Conservation (phyloP, 2,329 filamentous ascomycete genomes). For the Pseudohalonectria lignicola region DNA sequence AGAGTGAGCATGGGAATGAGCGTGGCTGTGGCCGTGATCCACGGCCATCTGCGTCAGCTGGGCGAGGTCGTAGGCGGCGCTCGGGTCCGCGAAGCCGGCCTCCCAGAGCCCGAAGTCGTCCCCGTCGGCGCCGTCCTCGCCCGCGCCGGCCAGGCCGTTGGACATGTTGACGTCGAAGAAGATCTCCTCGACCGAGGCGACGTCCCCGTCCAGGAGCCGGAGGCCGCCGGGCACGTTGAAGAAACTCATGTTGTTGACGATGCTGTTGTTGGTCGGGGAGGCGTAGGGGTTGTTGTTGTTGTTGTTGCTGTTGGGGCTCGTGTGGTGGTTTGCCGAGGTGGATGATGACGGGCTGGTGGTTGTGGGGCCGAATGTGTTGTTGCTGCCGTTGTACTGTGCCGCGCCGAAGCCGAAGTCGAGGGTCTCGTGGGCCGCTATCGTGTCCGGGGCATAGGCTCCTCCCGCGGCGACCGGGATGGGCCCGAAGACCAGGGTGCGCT, state of each 20-base stretch:
- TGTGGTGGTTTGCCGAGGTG: too few relatives aligned
- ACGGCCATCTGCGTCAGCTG: slow-evolving; percentile 15
- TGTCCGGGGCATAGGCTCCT: background rate
- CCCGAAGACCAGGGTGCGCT: background rate
- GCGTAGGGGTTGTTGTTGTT: too few relatives aligned
- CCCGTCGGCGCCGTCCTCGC: slow-evolving; percentile 9
- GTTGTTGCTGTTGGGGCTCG: too few relatives aligned
- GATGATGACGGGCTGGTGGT: too few relatives aligned
- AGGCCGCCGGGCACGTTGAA: too few relatives aligned
- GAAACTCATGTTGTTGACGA: too few relatives aligned
- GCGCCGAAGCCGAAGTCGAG: too few relatives aligned
- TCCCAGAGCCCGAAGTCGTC: slow-evolving; percentile 23
- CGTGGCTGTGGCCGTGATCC: slow-evolving; percentile 1
- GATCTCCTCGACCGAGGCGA: slow-evolving; percentile 9
- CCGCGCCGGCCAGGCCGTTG: slow-evolving; percentile 11
- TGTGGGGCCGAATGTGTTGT: too few relatives aligned
- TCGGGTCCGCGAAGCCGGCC: slow-evolving; percentile 23
- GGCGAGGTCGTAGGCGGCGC: slow-evolving; percentile 17
- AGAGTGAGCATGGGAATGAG: too few relatives aligned
- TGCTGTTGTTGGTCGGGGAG: too few relatives aligned
- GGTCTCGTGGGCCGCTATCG: background rate
- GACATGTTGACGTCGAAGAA: slow-evolving; percentile 16
- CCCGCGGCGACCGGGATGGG: background rate
- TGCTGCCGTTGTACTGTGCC: too few relatives aligned
- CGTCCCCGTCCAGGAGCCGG: slow-evolving; percentile 7